Percentiles rank a stretch among this genome's conserved stretches.
These are phyloP conservation scores for Chytridiales sp. DNA, from an alignment of 371 early-diverging fungal species.

Conservation along the genomic window DNA sequence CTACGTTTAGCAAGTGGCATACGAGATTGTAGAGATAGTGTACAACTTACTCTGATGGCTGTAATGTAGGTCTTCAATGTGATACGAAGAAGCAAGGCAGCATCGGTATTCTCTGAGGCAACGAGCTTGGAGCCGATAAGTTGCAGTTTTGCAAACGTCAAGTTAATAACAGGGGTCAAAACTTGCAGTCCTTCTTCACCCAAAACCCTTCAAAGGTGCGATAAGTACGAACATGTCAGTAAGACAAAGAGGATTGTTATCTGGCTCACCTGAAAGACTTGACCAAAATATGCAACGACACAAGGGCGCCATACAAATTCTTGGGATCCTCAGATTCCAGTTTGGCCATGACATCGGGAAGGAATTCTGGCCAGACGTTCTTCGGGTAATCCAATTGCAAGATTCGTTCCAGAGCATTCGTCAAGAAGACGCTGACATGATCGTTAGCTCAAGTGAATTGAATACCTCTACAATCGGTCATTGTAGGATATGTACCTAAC, in stretches of 20 bases:
- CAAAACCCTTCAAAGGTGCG: too few species aligned
- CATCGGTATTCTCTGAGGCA: slow-evolving; percentile 61
- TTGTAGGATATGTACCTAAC: slow-evolving; percentile 58
- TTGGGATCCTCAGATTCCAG: slow-evolving; percentile 68
- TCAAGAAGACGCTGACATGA: slow-evolving; percentile 13
- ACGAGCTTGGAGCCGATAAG: slow-evolving; percentile 64
- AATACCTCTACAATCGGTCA: not conserved
- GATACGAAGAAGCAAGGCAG: slow-evolving; percentile 78
- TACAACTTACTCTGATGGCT: slow-evolving; percentile 57
- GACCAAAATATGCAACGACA: slow-evolving; percentile 75
- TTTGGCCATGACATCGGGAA: slow-evolving; percentile 57
- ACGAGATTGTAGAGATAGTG: not conserved
- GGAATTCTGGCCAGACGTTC: slow-evolving; percentile 80
- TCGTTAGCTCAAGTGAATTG: not conserved
- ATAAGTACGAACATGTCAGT: too few species aligned
- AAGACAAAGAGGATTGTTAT: not conserved
- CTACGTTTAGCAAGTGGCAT: slow-evolving; percentile 3
- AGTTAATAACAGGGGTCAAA: slow-evolving; percentile 50
- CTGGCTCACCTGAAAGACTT: slow-evolving; percentile 49
- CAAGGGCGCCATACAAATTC: slow-evolving; percentile 74
- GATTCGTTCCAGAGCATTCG: slow-evolving; percentile 27
- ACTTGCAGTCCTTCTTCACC: not conserved
- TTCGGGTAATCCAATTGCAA: slow-evolving; percentile 50
- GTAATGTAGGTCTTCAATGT: slow-evolving; percentile 75
- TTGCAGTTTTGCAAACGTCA: slow-evolving; percentile 72